Evolutionary conservation across 2,329 filamentous ascomycete species (phyloP).

Genomic region (Aplosporella prunicola): DNA sequence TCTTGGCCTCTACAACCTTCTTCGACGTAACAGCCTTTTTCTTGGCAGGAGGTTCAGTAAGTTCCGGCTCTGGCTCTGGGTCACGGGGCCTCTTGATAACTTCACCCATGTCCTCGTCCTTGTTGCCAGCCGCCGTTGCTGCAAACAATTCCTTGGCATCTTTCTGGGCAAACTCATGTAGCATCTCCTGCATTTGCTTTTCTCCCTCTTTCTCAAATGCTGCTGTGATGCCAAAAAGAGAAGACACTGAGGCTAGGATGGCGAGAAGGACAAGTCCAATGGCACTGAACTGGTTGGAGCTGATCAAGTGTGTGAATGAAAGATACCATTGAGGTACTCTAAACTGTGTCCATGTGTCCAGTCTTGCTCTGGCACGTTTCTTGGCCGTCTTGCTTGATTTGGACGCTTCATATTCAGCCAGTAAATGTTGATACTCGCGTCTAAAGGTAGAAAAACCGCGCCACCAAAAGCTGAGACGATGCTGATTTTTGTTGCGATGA

Average conservation of each 20-base stretch:
- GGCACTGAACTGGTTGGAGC: slow-evolving; percentile 36
- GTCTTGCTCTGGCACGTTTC: slow-evolving; percentile 1
- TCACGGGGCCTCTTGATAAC: neutral
- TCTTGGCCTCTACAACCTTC: too few relatives aligned
- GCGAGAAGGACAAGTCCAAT: slow-evolving; percentile 38
- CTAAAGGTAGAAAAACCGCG: slow-evolving; percentile 61
- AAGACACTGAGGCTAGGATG: slow-evolving; percentile 31
- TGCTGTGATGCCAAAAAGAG: slow-evolving; percentile 31
- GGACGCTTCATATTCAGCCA: slow-evolving; percentile 14
- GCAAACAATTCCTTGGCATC: slow-evolving; percentile 2
- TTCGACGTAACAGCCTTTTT: too few relatives aligned
- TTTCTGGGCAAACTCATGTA: slow-evolving; percentile 18
- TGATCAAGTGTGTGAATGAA: slow-evolving; percentile 37
- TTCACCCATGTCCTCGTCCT: slow-evolving; percentile 3
- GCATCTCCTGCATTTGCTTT: slow-evolving; percentile 32
- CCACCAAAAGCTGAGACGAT: slow-evolving; percentile 76
- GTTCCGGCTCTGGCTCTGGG: too few relatives aligned
- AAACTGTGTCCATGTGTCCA: slow-evolving; percentile 7
- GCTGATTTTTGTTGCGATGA: slow-evolving; percentile 85
- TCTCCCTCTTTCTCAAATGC: slow-evolving; percentile 34
- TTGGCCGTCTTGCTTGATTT: too few relatives aligned
- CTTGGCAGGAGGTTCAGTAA: too few relatives aligned
- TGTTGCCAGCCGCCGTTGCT: neutral
- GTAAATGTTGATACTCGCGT: slow-evolving; percentile 51
- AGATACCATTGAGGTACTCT: slow-evolving; percentile 27